These are phyloP conservation scores for Penicillium glabrum DNA, from an alignment of 2,329 filamentous ascomycete genomes.

Conservation along the genomic window DNA sequence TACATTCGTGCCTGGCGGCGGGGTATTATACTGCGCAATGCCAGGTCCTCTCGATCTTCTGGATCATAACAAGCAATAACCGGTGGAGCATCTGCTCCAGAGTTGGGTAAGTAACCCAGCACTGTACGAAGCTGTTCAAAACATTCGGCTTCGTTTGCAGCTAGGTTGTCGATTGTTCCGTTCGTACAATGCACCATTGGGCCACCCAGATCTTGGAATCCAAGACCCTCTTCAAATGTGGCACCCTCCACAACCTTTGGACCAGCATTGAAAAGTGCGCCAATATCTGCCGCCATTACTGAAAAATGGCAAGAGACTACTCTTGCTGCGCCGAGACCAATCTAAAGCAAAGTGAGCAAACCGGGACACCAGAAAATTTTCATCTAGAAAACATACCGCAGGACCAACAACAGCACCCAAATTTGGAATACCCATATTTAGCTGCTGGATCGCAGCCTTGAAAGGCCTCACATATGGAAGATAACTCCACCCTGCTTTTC, in stretches of 20 bases:
- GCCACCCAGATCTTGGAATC: constrained; percentile 60
- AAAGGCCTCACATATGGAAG: constrained; percentile 59
- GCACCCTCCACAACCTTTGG: constrained; percentile 63
- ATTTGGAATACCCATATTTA: constrained; percentile 65
- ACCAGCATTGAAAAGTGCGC: constrained; percentile 63
- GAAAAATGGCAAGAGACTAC: constrained; percentile 64
- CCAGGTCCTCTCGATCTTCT: constrained; percentile 48
- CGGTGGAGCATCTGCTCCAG: constrained; percentile 57
- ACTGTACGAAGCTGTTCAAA: constrained; percentile 62
- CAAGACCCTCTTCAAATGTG: constrained; percentile 64
- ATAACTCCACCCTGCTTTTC: constrained; percentile 57
- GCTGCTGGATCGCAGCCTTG: constrained; percentile 54
- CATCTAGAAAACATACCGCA: constrained; percentile 39
- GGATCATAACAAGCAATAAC: constrained; percentile 49
- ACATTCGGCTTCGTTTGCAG: constrained; percentile 59
- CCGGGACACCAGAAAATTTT: not conserved
- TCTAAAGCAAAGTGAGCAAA: constrained; percentile 29
- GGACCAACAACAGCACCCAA: constrained; percentile 63
- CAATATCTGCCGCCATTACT: constrained; percentile 65
- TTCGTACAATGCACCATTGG: constrained; percentile 64
- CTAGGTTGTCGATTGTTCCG: constrained; percentile 66
- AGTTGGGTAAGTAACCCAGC: constrained; percentile 59
- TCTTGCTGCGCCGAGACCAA: constrained; percentile 62
- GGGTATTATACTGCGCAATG: constrained; percentile 58
- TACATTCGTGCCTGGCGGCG: constrained; percentile 61